Evolutionary conservation across 805 yeast species (phyloP), one percentile per base, ranked within the genome.

Genomic region (Metschnikowia amazonensis): DNA sequence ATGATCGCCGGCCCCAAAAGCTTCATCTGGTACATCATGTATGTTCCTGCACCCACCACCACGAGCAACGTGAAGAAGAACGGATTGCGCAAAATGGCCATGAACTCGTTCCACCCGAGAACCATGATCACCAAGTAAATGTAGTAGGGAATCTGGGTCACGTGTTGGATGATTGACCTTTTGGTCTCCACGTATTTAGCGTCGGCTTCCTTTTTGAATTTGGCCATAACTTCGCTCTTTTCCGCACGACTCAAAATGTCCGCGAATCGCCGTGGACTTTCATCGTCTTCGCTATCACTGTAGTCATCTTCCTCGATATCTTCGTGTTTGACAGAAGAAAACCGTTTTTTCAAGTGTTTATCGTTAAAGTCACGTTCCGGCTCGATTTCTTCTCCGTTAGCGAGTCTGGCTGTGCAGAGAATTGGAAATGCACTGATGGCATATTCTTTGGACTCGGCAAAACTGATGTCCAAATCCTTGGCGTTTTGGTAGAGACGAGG

Each of bases 71-170:
- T 72, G 52, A 90, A 81, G 55, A 86, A 77, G n/a, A 92, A 57
- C 43, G 99, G 97, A 60, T 87, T 90, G 51, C 95, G 77, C 36
- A 94, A 60, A 14, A 94, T 79, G 8, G 94, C 84, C 85, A 89
- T 78, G 54, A 94, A 84, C 71, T 94, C 97, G 64, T 90, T 90
- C 97, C 97, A 94, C 8, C 99, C 99, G 18, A 94, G 70, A 3
- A 86, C 81, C 2, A 85, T 63, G 20, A 94, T 68, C 11, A 92
- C 59, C 9, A 80, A 67, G 66, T 88, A 89, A 46, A 94, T 80
- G 71, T 84, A 94, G 52, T 81, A 71, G 3, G 99, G 99, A 46
- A 94, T 84, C 47, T 84, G 82, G 0, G 96, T 80, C 10, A 81
- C 77, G 39, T 84, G 82, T 50, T 82, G 84, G 38, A 89, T 76